Conservation (phyloP, 805 yeast genomes). For the Wilhelminamyces savonicus region DNA sequence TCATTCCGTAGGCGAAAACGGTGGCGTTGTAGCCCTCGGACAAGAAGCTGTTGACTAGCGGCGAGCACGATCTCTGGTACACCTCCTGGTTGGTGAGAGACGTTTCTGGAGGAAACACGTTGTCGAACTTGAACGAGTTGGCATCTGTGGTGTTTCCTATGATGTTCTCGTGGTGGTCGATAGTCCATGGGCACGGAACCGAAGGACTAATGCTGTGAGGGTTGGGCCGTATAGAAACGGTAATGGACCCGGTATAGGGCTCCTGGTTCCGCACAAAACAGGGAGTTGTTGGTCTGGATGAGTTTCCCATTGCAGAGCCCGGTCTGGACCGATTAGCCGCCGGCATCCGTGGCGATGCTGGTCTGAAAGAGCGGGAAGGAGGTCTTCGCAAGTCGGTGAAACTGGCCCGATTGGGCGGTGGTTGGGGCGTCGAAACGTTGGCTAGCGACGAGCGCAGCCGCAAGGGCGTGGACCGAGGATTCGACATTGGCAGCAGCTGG, state of each 20-base stretch:
- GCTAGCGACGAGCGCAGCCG: too few species aligned
- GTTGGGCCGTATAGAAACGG: constrained; percentile 72
- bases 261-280: constrained; percentile 17
- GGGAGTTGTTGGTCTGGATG: constrained; percentile 34
- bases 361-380: constrained; percentile 20
- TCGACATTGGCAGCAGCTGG: too few species aligned
- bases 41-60: constrained; percentile 48
- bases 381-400: constrained; percentile 24
- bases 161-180: constrained; percentile 30
- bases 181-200: constrained; percentile 37
- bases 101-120: constrained; percentile 58
- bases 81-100: constrained; percentile 48
- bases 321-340: constrained; percentile 24
- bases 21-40: constrained; percentile 79
- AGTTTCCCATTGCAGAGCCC: constrained; percentile 26
- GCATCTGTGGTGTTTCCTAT: constrained; percentile 52
- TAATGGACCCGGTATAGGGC: constrained; percentile 63
- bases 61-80: constrained; percentile 48
- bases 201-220: constrained; percentile 42
- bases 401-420: too few species aligned
- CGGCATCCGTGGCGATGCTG: constrained; percentile 24
- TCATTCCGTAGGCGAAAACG: constrained; percentile 90
- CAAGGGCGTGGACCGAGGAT: too few species aligned
- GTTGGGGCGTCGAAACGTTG: too few species aligned
- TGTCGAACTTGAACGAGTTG: constrained; percentile 62